Evolutionary conservation across 1,139 yeast genomes (phyloP).

Genomic region (Magnusiomyces ingens): DNA sequence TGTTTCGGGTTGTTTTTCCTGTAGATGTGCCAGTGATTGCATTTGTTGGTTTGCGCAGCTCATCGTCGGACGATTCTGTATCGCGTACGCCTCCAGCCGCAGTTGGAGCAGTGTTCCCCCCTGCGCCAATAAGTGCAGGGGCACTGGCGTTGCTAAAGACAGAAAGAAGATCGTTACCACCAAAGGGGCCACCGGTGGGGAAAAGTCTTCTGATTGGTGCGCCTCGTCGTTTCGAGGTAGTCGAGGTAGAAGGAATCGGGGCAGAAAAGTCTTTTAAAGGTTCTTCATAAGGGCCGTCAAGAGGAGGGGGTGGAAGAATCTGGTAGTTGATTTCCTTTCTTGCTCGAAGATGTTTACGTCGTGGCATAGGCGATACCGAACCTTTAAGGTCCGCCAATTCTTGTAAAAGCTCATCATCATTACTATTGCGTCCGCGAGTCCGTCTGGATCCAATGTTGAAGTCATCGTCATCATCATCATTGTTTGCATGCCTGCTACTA

Average conservation of each 20-base stretch:
- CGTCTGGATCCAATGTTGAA: constrained; percentile 18
- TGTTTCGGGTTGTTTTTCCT: constrained; percentile 28
- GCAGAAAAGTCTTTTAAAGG: constrained; percentile 18
- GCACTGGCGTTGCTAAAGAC: constrained; percentile 79
- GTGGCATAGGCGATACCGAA: constrained; percentile 45
- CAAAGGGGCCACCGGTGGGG: constrained; percentile 32
- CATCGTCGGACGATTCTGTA: constrained; percentile 69
- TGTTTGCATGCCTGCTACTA: constrained; percentile 21
- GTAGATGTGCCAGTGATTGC: constrained; percentile 35
- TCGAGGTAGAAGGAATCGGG: constrained; percentile 18
- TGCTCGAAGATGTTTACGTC: constrained; percentile 63
- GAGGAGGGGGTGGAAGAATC: constrained; percentile 72
- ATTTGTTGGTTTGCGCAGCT: constrained; percentile 23
- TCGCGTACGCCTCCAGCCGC: constrained; percentile 49
- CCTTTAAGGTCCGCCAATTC: constrained; percentile 46
- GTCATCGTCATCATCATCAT: constrained; percentile 33
- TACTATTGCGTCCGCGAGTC: constrained; percentile 21
- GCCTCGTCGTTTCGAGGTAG: constrained; percentile 22
- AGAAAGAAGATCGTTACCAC: constrained; percentile 76
- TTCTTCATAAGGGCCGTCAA: constrained; percentile 39
- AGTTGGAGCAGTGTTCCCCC: constrained; percentile 34
- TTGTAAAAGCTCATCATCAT: constrained; percentile 20
- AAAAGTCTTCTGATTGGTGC: constrained; percentile 24
- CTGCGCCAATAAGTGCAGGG: constrained; percentile 51
- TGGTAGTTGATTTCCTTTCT: constrained; percentile 73